Percentiles rank a stretch among this genome's conserved stretches.
These are phyloP conservation scores for Solanum chacoense DNA, from an alignment of 305 asterid genomes.

Conservation along the genomic window DNA sequence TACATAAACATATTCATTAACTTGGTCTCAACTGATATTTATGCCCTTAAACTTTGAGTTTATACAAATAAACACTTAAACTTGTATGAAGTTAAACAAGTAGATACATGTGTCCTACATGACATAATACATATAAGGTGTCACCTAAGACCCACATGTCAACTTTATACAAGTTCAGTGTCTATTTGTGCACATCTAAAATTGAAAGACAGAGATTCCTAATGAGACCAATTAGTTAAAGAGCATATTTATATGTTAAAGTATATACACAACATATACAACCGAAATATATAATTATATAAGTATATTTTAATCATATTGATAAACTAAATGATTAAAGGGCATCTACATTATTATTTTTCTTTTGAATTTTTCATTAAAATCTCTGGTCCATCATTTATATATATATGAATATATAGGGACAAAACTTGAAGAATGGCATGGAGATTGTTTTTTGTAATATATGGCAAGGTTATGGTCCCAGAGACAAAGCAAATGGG, in stretches of 20 bases:
- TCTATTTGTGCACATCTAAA: background rate
- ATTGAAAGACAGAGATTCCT: background rate
- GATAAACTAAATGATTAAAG: background rate
- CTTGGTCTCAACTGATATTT: background rate
- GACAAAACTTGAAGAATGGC: background rate
- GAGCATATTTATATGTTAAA: no score
- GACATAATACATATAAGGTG: background rate
- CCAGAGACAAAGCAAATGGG: background rate
- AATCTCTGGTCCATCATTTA: background rate
- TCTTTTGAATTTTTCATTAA: background rate
- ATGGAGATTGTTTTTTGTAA: background rate
- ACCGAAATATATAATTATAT: background rate
- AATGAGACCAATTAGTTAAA: background rate
- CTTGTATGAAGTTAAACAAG: no score
- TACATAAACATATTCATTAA: background rate
- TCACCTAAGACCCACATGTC: background rate
- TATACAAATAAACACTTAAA: no score
- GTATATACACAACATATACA: background rate
- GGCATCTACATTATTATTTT: background rate
- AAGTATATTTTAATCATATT: background rate
- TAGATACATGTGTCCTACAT: background rate
- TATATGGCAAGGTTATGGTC: constrained; percentile 1
- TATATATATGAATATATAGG: background rate
- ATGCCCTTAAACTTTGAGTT: background rate
- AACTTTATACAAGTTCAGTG: background rate